These are phyloP conservation scores for Leccinum aurantiacum DNA, from an alignment of 768 basidiomycete genomes.

Conservation along the genomic window DNA sequence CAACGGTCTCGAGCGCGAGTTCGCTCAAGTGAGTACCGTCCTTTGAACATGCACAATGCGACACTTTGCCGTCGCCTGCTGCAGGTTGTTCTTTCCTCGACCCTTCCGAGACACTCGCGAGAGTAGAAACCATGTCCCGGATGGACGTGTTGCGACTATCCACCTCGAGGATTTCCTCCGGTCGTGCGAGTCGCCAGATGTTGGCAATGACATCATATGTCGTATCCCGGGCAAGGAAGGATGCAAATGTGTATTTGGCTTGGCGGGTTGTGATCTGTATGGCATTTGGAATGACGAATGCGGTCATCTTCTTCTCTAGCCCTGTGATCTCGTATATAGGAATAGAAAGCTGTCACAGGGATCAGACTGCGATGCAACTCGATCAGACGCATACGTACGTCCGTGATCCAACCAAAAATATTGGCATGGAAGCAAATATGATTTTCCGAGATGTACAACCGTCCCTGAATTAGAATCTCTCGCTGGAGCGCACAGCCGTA, in stretches of 20 bases:
- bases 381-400: constrained; percentile 54
- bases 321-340: constrained; percentile 84
- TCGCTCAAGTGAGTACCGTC: constrained; percentile 71
- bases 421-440: constrained; percentile 99
- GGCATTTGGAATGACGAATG: constrained; percentile 93
- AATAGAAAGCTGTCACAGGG: constrained; percentile 63
- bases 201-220: constrained; percentile 95
- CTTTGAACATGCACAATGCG: constrained; percentile 72
- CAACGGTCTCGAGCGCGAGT: constrained; percentile 68
- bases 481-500: constrained; percentile 97
- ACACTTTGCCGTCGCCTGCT: constrained; percentile 47
- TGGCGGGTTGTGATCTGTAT: constrained; percentile 85
- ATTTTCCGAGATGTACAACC: constrained; percentile 96
- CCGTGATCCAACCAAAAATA: constrained; percentile 98
- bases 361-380: constrained; percentile 9
- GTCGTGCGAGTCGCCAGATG: constrained; percentile 90
- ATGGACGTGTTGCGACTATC: constrained; percentile 19
- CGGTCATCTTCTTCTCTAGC: constrained; percentile 97
- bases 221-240: constrained; percentile 94
- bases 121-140: constrained; percentile 20
- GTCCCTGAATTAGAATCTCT: constrained; percentile 97
- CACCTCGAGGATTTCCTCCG: constrained; percentile 47
- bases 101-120: constrained; percentile 20
- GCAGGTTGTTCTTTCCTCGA: constrained; percentile 5
- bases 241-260: constrained; percentile 90